Evolutionary conservation across 805 yeast species (phyloP), one percentile per base, ranked within the genome.

Genomic region (Komagataella pastoris): DNA sequence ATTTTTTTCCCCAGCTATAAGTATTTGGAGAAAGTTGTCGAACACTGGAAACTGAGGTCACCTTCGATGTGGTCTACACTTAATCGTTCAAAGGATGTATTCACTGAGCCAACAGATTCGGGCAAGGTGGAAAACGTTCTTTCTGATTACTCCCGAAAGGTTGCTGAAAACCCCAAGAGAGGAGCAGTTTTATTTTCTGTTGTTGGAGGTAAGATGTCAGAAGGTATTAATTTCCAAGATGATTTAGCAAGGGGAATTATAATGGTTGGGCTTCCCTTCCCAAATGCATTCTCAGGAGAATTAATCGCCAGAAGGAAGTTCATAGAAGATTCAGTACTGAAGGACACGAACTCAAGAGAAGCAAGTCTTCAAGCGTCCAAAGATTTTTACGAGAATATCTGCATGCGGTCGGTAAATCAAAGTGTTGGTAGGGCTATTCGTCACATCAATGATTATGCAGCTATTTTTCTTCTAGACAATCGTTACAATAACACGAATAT

Each of bases 321-420:
- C 59, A 75, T 90, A 44, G 88, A 84, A 56, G 60, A 66, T 2
- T 68, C 67, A 45, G 73, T 80, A 0, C n/a, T 74, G 1, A 65
- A 61, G 18, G 62, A 62, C 3, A 88, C 88, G 0, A 76, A 75
- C 0, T 63, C 80, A 1, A 56, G 52, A 8, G 56, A 61, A 21
- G 70, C 70, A 23, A 86, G 90, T 0, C 61, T 61, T 40, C 65
- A 59, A 6, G 76, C 74, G 3, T 70, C 83, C 1, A 68, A 71
- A 24, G 76, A 75, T 36, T 88, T 79, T 58, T 84, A 86, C 59
- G 96, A 89, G 57, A 88, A 86, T 58, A 69, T 88, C 6, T 89
- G 96, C 61, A 85, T 91, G 93, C 79, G 89, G 50, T 85, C 96
- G 0, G 88, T 90, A 0, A 90, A 90, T 61, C 98, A 90, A 64